Evolutionary conservation across 768 basidiomycete genomes (phyloP).

Genomic region (Dictyophora rubrovolvata): DNA sequence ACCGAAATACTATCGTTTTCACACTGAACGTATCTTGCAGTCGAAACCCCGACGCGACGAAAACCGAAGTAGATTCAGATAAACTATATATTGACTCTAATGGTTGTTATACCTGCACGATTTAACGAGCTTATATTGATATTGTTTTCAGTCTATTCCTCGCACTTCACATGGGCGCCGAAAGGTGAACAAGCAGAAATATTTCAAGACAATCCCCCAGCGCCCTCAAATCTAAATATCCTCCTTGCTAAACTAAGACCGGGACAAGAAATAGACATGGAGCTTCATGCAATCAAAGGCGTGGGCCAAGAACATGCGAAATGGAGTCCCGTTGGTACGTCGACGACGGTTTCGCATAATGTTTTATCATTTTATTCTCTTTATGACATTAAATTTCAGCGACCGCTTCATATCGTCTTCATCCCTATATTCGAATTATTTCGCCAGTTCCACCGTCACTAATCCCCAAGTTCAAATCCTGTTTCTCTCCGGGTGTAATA

Average conservation of each 20-base stretch:
- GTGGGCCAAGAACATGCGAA: constrained; percentile 94
- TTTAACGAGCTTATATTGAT: constrained; percentile 6
- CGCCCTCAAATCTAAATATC: constrained; percentile 69
- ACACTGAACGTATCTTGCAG: constrained; percentile 57
- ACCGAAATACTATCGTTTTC: constrained; percentile 89
- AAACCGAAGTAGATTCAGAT: constrained; percentile 43
- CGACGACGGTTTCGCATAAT: background rate
- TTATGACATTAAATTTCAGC: constrained; percentile 34
- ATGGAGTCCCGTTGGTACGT: constrained; percentile 85
- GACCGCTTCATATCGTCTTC: constrained; percentile 88
- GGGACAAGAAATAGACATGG: constrained; percentile 77
- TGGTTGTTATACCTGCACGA: constrained; percentile 17
- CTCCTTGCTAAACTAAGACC: constrained; percentile 87
- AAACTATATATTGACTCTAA: constrained; percentile 67
- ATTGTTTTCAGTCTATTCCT: constrained; percentile 35
- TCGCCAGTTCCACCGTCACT: constrained; percentile 71
- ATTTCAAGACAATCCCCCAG: constrained; percentile 41
- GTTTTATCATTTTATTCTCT: background rate
- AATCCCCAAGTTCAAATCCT: constrained; percentile 72
- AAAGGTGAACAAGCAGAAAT: constrained; percentile 70
- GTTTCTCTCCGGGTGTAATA: constrained; percentile 82
- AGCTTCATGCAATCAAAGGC: constrained; percentile 86
- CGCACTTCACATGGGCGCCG: constrained; percentile 64
- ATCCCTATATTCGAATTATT: constrained; percentile 69
- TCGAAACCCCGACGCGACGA: constrained; percentile 45